These are phyloP conservation scores for Tremella fuciformis DNA, from an alignment of 768 basidiomycete species.

Conservation along the genomic window DNA sequence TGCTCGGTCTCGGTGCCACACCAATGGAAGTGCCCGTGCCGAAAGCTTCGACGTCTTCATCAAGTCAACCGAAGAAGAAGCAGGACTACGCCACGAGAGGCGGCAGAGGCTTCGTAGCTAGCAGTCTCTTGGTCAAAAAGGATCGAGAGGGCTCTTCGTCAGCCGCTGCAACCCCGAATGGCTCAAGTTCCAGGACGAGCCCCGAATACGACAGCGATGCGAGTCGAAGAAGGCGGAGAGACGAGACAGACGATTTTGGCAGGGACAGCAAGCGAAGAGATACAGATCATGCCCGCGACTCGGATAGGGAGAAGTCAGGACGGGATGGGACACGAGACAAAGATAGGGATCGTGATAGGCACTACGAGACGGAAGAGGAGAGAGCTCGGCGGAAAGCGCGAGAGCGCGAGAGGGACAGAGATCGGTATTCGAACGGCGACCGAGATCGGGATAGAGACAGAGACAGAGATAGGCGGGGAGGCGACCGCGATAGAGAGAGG, in stretches of 20 bases:
- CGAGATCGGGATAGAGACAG: conserved; percentile 18
- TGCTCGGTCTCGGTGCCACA: conserved; percentile 92
- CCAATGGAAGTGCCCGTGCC: conserved; percentile 67
- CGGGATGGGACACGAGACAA: conserved; percentile 12
- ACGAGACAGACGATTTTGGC: conserved; percentile 21
- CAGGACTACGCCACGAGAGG: conserved; percentile 54
- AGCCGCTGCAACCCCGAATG: no score
- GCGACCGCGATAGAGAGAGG: conserved; percentile 10
- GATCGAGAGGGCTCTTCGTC: conserved; percentile 56
- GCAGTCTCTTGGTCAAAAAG: conserved; percentile 60
- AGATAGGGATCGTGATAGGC: conserved; percentile 19
- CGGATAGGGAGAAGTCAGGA: conserved; percentile 20
- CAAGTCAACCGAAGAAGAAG: conserved; percentile 35
- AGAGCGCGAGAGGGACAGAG: conserved; percentile 20
- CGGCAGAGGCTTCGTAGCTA: conserved; percentile 78
- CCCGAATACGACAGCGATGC: conserved; percentile 16
- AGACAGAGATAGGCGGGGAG: conserved; percentile 11
- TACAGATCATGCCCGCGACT: conserved; percentile 12
- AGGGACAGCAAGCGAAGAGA: conserved; percentile 28
- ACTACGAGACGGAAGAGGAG: conserved; percentile 33
- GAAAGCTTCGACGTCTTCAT: conserved; percentile 52
- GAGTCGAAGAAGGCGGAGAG: conserved; percentile 15
- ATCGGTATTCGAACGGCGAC: conserved; percentile 15
- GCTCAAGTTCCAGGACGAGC: conserved; percentile 11
- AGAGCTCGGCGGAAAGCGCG: conserved; percentile 31